phyloP scores from a whole-genome alignment of 2,329 filamentous ascomycete species.

The Neofusicoccum laricinum region DNA sequence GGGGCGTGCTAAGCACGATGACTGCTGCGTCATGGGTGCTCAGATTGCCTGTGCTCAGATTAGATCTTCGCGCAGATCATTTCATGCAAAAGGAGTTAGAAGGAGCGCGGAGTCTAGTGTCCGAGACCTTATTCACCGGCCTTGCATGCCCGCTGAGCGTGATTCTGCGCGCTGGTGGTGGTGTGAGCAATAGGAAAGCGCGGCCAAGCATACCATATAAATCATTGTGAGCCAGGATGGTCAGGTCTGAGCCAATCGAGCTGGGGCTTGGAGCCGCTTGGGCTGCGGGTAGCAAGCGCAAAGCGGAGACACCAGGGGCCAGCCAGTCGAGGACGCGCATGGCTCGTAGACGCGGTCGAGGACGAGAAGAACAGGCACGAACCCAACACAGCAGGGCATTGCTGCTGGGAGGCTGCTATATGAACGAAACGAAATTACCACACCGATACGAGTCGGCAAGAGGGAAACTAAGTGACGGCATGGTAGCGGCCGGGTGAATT shows the following conservation, averaged over 20 bases:
- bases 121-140: neutral
- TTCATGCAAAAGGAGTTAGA: neutral
- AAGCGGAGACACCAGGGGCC: neutral
- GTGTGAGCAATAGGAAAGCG: neutral
- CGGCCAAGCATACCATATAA: constrained; percentile 18
- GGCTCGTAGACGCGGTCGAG: neutral
- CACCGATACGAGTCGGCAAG: neutral
- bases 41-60: constrained; percentile 17
- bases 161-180: no score
- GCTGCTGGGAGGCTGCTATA: neutral
- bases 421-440: neutral
- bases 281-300: constrained; percentile 4
- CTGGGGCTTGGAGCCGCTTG: constrained; percentile 23
- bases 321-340: neutral
- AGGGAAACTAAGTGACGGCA: neutral
- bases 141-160: neutral
- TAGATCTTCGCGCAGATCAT: constrained; percentile 5
- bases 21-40: constrained; percentile 11
- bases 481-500: neutral
- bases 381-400: neutral
- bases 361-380: neutral
- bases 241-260: constrained; percentile 28
- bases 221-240: constrained; percentile 21
- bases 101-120: neutral
- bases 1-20: constrained; percentile 17